These are phyloP conservation scores for Mangifera indica DNA, from an alignment of 345 rosid genomes.

Conservation along the genomic window DNA sequence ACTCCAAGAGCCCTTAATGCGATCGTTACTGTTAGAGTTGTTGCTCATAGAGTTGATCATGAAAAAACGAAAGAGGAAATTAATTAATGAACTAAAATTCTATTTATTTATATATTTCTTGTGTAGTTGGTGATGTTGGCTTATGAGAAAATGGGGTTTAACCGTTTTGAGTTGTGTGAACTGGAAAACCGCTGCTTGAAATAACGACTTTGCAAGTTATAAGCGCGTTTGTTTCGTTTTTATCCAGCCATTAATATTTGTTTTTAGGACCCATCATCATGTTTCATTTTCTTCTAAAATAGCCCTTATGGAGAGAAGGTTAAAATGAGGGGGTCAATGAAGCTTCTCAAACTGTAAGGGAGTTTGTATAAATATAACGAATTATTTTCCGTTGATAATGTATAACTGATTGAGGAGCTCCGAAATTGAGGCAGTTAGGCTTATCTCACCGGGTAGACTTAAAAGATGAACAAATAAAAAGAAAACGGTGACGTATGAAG, in stretches of 20 bases:
- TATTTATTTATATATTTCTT: neutral
- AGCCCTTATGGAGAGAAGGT: too few relatives aligned
- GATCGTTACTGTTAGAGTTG: constrained; percentile 8
- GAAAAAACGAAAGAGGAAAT: neutral
- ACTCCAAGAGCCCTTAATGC: constrained; percentile 65
- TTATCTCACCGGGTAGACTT: neutral
- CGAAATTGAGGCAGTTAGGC: constrained; percentile 18
- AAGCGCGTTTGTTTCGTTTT: constrained; percentile 27
- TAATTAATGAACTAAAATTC: neutral
- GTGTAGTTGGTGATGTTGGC: too few relatives aligned
- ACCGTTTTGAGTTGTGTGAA: constrained; percentile 42
- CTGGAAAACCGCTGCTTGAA: constrained; percentile 49
- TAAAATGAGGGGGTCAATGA: too few relatives aligned
- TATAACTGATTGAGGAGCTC: neutral
- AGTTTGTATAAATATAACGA: too few relatives aligned
- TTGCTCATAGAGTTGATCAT: neutral
- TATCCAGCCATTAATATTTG: neutral
- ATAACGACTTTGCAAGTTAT: constrained; percentile 25
- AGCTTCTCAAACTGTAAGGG: too few relatives aligned
- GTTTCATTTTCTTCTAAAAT: neutral
- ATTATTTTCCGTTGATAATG: neutral
- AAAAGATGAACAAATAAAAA: neutral
- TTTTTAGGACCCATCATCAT: neutral
- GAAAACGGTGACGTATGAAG: constrained; percentile 4
- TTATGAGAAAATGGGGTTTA: constrained; percentile 14